phyloP scores from a whole-genome alignment of 257 asterid genomes.

The Solanum megistacrolobum region DNA sequence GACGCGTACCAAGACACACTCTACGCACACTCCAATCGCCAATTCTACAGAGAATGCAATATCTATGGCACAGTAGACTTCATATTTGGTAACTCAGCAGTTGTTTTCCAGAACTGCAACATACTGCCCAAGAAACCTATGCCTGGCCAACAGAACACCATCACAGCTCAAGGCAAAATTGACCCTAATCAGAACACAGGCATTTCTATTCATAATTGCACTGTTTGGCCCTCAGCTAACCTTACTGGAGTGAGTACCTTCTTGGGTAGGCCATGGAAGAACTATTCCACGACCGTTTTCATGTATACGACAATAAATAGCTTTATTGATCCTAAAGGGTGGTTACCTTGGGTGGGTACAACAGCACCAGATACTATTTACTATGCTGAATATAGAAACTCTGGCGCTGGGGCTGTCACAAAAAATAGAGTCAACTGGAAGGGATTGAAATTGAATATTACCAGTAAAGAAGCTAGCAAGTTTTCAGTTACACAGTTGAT shows the following conservation, averaged over 20 bases:
- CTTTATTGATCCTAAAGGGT: constrained; percentile 26
- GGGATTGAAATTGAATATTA: constrained; percentile 13
- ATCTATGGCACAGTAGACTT: constrained; percentile 17
- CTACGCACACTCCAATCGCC: constrained; percentile 12
- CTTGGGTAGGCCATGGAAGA: constrained; percentile 35
- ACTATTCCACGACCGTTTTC: constrained; percentile 16
- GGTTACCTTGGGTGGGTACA: constrained; percentile 20
- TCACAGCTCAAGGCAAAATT: constrained; percentile 16
- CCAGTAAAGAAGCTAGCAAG: neutral
- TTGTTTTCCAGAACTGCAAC: constrained; percentile 8
- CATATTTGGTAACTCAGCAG: constrained; percentile 18
- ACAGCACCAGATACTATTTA: constrained; percentile 19
- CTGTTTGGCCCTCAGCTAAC: constrained; percentile 1
- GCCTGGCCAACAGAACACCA: constrained; percentile 10
- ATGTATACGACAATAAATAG: neutral
- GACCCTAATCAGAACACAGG: constrained; percentile 21
- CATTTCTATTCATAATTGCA: constrained; percentile 19
- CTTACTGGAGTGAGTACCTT: constrained; percentile 7
- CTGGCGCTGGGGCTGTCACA: constrained; percentile 15
- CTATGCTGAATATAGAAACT: constrained; percentile 18
- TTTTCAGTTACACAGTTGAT: constrained; percentile 14
- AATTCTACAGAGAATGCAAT: constrained; percentile 13
- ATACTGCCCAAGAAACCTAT: constrained; percentile 8
- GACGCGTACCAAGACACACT: constrained; percentile 15
- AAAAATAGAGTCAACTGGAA: constrained; percentile 18